Conservation (phyloP, 2,329 filamentous ascomycete genomes). For the Fusarium sp. region DNA sequence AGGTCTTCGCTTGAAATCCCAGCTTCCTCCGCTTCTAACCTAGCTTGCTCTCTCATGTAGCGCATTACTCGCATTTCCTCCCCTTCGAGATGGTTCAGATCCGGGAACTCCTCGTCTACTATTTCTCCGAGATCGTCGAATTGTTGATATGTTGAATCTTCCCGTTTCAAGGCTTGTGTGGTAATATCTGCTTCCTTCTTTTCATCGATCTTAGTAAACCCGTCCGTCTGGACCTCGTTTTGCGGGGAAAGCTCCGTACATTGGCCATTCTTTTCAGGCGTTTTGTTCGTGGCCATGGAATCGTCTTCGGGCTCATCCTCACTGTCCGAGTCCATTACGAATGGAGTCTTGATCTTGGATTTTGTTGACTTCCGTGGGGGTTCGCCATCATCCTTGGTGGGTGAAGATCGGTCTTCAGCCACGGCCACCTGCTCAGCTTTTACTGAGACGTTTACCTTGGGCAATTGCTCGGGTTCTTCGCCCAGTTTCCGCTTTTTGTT, state of each 20-base stretch:
- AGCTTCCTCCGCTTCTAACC: conserved; percentile 68
- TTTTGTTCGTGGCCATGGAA: not conserved
- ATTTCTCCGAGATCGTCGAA: conserved; percentile 50
- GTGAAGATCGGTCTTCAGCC: conserved; percentile 36
- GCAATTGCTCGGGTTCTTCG: conserved; percentile 25
- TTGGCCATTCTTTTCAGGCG: conserved; percentile 19
- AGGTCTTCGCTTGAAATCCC: conserved; percentile 52
- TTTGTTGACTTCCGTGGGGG: conserved; percentile 33
- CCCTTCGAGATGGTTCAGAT: conserved; percentile 62
- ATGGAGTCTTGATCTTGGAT: conserved; percentile 58
- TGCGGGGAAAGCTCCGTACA: conserved; percentile 38
- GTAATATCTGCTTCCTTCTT: conserved; percentile 27
- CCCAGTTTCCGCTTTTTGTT: conserved; percentile 46
- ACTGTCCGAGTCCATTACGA: conserved; percentile 75
- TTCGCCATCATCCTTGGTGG: conserved; percentile 47
- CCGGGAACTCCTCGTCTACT: conserved; percentile 66
- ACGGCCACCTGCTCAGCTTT: conserved; percentile 11
- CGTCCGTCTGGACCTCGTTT: conserved; percentile 31
- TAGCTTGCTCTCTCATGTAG: conserved; percentile 81
- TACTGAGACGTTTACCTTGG: not conserved
- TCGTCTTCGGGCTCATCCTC: conserved; percentile 49
- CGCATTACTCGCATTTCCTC: conserved; percentile 73
- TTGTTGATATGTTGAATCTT: conserved; percentile 46
- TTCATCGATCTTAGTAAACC: conserved; percentile 36
- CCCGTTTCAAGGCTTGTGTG: conserved; percentile 41